Evolutionary conservation across 257 asterid species (phyloP).

Genomic region (Solanum etuberosum): DNA sequence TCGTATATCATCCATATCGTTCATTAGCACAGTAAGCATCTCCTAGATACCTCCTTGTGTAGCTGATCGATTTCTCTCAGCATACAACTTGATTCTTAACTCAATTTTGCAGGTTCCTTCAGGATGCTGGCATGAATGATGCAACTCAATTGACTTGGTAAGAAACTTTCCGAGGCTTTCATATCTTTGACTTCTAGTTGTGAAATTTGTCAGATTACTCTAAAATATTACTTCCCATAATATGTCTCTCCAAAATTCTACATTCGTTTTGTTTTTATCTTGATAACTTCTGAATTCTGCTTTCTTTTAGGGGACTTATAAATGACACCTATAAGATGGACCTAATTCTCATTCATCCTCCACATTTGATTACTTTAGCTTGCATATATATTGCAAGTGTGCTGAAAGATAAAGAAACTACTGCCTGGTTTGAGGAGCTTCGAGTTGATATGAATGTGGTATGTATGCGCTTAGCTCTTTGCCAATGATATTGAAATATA

Average conservation of each 20-base stretch:
- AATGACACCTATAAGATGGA: conserved; percentile 97
- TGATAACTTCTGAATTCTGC: not conserved
- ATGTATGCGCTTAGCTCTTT: not conserved
- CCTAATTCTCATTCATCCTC: conserved; percentile 81
- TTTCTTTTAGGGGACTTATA: conserved; percentile 62
- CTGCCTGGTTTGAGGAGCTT: conserved; percentile 99
- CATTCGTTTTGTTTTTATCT: not conserved
- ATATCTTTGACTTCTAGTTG: not conserved
- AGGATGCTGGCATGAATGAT: conserved; percentile 87
- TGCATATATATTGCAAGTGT: conserved; percentile 83
- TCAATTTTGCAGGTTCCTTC: conserved; percentile 57
- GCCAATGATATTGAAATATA: not conserved
- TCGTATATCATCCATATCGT: conserved; percentile 87
- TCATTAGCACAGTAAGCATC: conserved; percentile 65
- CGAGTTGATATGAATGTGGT: conserved; percentile 94
- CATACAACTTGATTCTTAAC: not conserved
- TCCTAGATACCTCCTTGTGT: not conserved
- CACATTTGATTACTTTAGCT: conserved; percentile 81
- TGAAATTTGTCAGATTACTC: not conserved
- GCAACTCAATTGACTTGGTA: conserved; percentile 83
- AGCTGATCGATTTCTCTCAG: not conserved
- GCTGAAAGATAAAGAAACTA: conserved; percentile 77
- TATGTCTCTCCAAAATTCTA: not conserved
- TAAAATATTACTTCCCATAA: not conserved
- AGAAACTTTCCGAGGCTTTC: not conserved